Evolutionary conservation across 2,329 filamentous ascomycete species (phyloP).

Genomic region (Microdochium trichocladiopsis): DNA sequence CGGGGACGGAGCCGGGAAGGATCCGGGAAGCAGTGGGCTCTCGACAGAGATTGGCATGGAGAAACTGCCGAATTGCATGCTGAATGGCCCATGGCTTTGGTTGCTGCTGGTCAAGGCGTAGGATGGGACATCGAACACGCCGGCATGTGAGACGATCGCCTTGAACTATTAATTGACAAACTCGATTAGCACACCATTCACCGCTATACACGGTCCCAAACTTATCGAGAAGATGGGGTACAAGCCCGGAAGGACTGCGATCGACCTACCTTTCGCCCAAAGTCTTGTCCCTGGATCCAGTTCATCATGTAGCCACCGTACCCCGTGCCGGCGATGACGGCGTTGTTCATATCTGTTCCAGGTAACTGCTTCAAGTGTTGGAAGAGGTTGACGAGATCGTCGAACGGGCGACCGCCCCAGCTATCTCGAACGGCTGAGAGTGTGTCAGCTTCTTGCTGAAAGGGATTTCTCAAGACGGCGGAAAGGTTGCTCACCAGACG

Average conservation of each 20-base stretch:
- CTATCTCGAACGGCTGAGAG: conserved; percentile 35
- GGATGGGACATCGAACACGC: conserved; percentile 26
- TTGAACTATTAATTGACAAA: conserved; percentile 32
- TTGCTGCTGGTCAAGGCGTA: background rate
- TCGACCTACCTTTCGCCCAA: conserved; percentile 34
- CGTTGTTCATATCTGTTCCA: conserved; percentile 45
- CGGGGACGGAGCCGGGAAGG: background rate
- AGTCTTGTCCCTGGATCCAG: conserved; percentile 47
- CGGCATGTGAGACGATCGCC: conserved; percentile 47
- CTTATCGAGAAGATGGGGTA: conserved; percentile 9
- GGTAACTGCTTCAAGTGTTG: conserved; percentile 41
- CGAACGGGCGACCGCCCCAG: conserved; percentile 47
- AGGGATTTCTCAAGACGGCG: background rate
- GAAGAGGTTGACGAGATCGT: conserved; percentile 47
- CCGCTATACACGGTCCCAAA: too few species aligned
- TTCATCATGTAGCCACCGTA: conserved; percentile 57
- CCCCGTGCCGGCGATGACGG: conserved; percentile 43
- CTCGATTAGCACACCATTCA: too few species aligned
- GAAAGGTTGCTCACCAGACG: conserved; percentile 15
- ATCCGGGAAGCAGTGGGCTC: conserved; percentile 19
- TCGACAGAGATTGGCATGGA: conserved; percentile 27
- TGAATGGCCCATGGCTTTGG: conserved; percentile 4
- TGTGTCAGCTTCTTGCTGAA: conserved; percentile 21
- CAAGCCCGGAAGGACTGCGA: background rate
- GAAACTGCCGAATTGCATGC: conserved; percentile 15